A percentile compares a stretch with the other conserved stretches of the same genome.
Evolutionary conservation across 108 stramenopile species (phyloP).

Genomic region (Nitzschia sp.): DNA sequence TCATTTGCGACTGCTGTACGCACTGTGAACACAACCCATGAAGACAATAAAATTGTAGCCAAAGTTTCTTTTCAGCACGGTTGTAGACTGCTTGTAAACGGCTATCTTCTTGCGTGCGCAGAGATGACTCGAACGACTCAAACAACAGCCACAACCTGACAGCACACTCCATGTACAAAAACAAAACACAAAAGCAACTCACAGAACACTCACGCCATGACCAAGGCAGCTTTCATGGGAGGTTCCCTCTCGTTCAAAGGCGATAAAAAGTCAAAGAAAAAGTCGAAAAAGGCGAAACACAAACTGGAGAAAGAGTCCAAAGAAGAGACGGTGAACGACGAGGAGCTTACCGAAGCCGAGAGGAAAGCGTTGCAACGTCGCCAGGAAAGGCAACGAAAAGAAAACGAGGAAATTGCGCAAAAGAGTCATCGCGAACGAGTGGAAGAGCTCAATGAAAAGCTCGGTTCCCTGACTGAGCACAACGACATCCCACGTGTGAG

Average conservation of each 20-base stretch:
- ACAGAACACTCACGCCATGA: conserved; percentile 21
- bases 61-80: no score
- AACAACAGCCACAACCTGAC: no score
- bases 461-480: conserved; percentile 71
- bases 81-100: no score
- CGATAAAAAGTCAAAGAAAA: conserved; percentile 45
- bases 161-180: no score
- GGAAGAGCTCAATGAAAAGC: conserved; percentile 78
- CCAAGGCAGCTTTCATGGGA: conserved; percentile 42
- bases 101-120: no score
- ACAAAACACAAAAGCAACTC: not conserved
- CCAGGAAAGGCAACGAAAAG: conserved; percentile 54
- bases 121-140: no score
- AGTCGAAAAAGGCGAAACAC: conserved; percentile 46
- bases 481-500: conserved; percentile 87
- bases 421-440: conserved; percentile 65
- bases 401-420: conserved; percentile 57
- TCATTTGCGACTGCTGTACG: conserved; percentile 23
- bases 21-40: conserved; percentile 15
- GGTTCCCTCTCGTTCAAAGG: conserved; percentile 61
- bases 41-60: no score
- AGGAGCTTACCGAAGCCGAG: conserved; percentile 78
- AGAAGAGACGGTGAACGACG: conserved; percentile 36
- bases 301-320: conserved; percentile 8
- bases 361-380: conserved; percentile 47